These are phyloP conservation scores for Eucalyptus curtisii DNA, from an alignment of 345 rosid species.

Conservation along the genomic window DNA sequence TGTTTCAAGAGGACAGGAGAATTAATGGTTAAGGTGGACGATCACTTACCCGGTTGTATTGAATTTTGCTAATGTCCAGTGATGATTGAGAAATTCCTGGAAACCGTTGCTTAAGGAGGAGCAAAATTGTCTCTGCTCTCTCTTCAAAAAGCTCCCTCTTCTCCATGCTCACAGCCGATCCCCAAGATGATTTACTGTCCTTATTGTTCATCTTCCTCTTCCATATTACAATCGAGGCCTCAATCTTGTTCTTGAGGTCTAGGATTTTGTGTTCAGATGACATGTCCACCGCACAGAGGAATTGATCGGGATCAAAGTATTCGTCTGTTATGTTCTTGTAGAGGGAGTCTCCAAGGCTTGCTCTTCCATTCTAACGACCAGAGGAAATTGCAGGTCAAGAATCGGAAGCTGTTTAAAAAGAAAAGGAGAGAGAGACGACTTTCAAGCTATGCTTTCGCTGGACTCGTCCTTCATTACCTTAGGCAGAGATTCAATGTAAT, in stretches of 20 bases:
- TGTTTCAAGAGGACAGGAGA: not conserved
- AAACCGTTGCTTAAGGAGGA: slow-evolving; percentile 59
- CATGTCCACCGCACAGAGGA: slow-evolving; percentile 53
- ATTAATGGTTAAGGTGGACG: not conserved
- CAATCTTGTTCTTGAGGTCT: slow-evolving; percentile 77
- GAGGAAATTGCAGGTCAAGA: not conserved
- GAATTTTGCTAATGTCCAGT: slow-evolving; percentile 86
- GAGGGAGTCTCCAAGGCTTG: slow-evolving; percentile 67
- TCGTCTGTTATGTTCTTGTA: slow-evolving; percentile 70
- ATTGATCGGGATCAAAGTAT: slow-evolving; percentile 68
- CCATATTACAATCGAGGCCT: slow-evolving; percentile 90
- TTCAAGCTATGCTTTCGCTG: not conserved
- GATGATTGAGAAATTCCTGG: slow-evolving; percentile 80
- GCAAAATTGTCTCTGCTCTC: slow-evolving; percentile 77
- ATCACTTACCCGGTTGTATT: slow-evolving; percentile 46
- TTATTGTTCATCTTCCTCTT: slow-evolving; percentile 74
- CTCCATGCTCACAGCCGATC: slow-evolving; percentile 74
- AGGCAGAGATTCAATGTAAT: slow-evolving; percentile 77
- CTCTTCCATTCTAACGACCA: slow-evolving; percentile 58
- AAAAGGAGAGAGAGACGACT: not conserved
- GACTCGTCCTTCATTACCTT: slow-evolving; percentile 21
- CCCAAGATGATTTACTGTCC: slow-evolving; percentile 77
- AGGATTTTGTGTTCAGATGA: slow-evolving; percentile 77
- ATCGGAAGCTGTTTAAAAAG: not conserved
- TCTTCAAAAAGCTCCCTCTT: slow-evolving; percentile 89